Base-by-base conservation (phyloP, 768 basidiomycete genomes). In the Kwoniella sp. region DNA sequence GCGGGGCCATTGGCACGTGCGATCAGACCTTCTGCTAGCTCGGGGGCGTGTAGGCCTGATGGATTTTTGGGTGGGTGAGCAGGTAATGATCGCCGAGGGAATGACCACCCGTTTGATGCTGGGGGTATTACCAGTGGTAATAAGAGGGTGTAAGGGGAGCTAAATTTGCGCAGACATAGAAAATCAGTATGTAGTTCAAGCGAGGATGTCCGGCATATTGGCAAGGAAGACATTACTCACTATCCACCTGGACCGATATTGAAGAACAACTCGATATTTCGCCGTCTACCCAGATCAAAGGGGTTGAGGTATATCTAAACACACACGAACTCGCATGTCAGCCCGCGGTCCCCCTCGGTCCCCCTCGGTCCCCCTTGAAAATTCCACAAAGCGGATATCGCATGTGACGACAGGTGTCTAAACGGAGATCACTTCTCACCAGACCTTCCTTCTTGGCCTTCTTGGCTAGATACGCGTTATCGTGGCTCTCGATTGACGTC, bases 401-500 rank as follows among this genome's bases (percentile, higher is more conserved):
- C n/a, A n/a, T n/a, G n/a, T n/a, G n/a, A n/a, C n/a, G n/a, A n/a
- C n/a, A n/a, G n/a, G n/a, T n/a, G n/a, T n/a, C n/a, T n/a, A n/a
- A n/a, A n/a, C n/a, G n/a, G n/a, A 29, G 24, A 48, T 6, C 48
- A 15, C 9, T n/a, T 33, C 33, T 36, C 63, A 89, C 90, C 80
- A 90, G 86, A 46, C 87, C 87, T 25, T 92, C 83, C 10, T 82
- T 80, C 60, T 85, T 85, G 0, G 93, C 92, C 36, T 86, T 80
- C 60, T 82, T 85, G 1, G 85, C 82, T 73, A 98, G 95, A 27
- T 88, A 84, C 8, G 87, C 86, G 71, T 92, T 86, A 71, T 98
- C 95, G 67, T 92, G 91, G 6, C 85, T 84, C 80, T 99, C 96
- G 7, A 98, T 94, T 0, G 88, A 85, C 0, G 93, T 97, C 77